Evolutionary conservation across 2,329 filamentous ascomycete species (phyloP), one percentile per base, ranked within the genome.

Genomic region (Cladorrhinum sp.): DNA sequence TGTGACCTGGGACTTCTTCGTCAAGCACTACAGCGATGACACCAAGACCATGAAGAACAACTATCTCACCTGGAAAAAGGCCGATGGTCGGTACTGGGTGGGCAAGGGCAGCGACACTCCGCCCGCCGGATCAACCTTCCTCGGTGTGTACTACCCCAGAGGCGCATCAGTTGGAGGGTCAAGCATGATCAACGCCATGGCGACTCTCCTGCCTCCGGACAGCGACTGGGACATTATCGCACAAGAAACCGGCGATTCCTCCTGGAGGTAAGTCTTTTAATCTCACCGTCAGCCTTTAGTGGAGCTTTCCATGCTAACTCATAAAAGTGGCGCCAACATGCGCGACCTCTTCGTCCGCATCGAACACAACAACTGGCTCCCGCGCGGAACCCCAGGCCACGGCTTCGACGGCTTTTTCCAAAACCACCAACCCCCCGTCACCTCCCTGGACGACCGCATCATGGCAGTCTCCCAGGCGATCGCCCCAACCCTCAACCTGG

Each of bases 11-110:
- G 61, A 62, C 26, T 26, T 60, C 26, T 62, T 60, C 20, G 61
- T 62, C 58, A 60, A 62, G 30, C 61, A 62, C 59, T 62, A 62
- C 23, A 54, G 57, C n/a, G 61, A 62, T 10, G 26, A 30, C 26
- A 10, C 16, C 48, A 56, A 53, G 42, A 53, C 21, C 58, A 52
- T 4, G 58, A 60, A 60, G 46, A 33, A 52, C 9, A 62, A 62
- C 51, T 60, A 54, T 30, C 18, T 51, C 1, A 60, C 60, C 21
- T 30, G 26, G 30, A 55, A 21, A 33, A 56, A 20, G 46, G 12
- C 4, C 36, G 52, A 2, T 58, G 52, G 26, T 26, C 16, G 30
- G 28, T 55, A 55, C n/a, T 26, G 30, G 8, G 52, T 55, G 23
- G 52, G 52, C 26, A 30, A 30, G 26, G 26, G 26, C 26, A 30